Conservation (phyloP, 164 flowering plant genomes). For the Aristolochia fimbriata region DNA sequence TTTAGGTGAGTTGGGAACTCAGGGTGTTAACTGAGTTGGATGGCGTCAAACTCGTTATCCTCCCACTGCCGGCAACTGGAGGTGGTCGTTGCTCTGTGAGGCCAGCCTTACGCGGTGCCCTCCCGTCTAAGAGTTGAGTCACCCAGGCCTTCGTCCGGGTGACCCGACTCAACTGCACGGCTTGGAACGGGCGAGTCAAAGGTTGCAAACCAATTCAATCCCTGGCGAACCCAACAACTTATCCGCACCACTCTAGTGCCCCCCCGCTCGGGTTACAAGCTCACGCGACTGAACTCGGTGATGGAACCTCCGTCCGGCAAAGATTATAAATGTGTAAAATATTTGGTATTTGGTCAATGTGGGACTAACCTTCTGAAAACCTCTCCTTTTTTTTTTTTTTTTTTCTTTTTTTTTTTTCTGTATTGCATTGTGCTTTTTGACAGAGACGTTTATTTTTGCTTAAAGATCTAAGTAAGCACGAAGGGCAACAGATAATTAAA, state of each 20-base stretch:
- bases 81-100: constrained; percentile 2
- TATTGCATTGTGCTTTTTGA: no score
- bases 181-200: constrained; percentile 2
- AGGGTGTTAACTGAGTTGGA: background rate
- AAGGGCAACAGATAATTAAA: no score
- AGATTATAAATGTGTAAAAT: background rate
- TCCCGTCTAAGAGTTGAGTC: background rate
- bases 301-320: background rate
- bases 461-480: no score
- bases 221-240: background rate
- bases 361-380: no score
- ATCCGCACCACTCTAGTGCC: background rate
- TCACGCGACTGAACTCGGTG: constrained; percentile 1
- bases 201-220: background rate
- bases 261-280: constrained; percentile 8
- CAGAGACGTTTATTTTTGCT: no score
- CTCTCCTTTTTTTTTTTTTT: no score
- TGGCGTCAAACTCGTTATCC: background rate
- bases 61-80: constrained; percentile 1
- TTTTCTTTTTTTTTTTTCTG: no score
- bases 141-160: background rate
- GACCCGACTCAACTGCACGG: background rate
- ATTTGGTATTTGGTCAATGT: no score
- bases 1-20: background rate
- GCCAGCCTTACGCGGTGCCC: constrained; percentile 1